Evolutionary conservation across 2,329 filamentous ascomycete species (phyloP).

Genomic region (Penicillium brasilianum): DNA sequence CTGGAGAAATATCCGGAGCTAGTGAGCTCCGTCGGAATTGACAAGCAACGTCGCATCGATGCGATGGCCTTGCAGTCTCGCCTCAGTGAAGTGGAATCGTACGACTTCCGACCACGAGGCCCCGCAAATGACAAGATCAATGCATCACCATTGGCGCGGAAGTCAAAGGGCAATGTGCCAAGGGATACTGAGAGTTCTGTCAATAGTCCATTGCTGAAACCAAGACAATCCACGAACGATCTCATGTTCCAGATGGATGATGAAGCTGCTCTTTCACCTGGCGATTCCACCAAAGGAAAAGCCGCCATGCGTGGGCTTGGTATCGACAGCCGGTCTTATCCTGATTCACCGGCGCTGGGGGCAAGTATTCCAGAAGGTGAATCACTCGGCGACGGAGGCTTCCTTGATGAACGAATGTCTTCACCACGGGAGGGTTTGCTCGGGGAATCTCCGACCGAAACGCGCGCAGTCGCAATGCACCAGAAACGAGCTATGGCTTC

Average conservation of each 20-base stretch:
- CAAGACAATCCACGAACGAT: slow-evolving; percentile 72
- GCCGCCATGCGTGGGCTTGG: slow-evolving; percentile 29
- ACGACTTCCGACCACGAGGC: slow-evolving; percentile 64
- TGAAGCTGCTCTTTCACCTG: slow-evolving; percentile 53
- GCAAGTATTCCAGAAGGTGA: slow-evolving; percentile 34
- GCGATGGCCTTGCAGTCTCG: slow-evolving; percentile 73
- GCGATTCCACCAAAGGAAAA: slow-evolving; percentile 38
- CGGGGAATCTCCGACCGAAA: slow-evolving; percentile 34
- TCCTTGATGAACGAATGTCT: slow-evolving; percentile 38
- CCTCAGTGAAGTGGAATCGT: slow-evolving; percentile 69
- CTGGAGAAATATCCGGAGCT: slow-evolving; percentile 54
- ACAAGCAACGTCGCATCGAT: slow-evolving; percentile 69
- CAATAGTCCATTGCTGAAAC: slow-evolving; percentile 69
- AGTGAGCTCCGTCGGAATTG: slow-evolving; percentile 43
- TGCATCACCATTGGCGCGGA: slow-evolving; percentile 52
- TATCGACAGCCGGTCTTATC: slow-evolving; percentile 27
- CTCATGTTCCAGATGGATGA: slow-evolving; percentile 97
- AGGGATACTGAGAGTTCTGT: slow-evolving; percentile 52
- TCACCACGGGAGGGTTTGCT: slow-evolving; percentile 27
- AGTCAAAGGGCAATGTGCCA: slow-evolving; percentile 48
- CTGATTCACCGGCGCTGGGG: slow-evolving; percentile 34
- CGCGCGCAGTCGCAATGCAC: slow-evolving; percentile 25
- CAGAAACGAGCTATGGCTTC: slow-evolving; percentile 34
- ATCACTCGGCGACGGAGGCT: slow-evolving; percentile 35
- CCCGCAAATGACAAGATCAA: slow-evolving; percentile 69